phyloP scores from a whole-genome alignment of 73 alveolate genomes.

The Uronychia binucleata region DNA sequence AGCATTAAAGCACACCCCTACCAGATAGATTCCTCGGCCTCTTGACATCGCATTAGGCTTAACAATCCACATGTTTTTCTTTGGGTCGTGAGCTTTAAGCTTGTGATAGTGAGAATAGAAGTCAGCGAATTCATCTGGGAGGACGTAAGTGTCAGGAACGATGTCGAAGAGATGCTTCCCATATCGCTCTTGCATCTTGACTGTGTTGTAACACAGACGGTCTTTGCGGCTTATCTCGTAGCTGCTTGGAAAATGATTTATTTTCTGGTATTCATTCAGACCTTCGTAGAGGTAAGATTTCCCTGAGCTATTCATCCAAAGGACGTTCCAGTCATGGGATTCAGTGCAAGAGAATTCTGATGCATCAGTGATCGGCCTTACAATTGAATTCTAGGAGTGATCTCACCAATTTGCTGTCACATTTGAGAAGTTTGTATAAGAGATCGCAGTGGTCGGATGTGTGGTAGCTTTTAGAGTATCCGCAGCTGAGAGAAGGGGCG shows the following conservation, averaged over 20 bases:
- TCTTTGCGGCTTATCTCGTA: conserved; percentile 82
- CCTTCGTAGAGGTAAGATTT: conserved; percentile 72
- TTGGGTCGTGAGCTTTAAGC: conserved; percentile 31
- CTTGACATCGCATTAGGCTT: conserved; percentile 76
- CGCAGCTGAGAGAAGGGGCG: conserved; percentile 35
- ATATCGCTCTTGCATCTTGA: conserved; percentile 64
- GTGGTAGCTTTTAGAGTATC: conserved; percentile 45
- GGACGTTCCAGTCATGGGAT: conserved; percentile 75
- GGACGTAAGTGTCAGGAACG: conserved; percentile 77
- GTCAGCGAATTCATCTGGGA: conserved; percentile 73
- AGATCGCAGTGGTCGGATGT: conserved; percentile 48
- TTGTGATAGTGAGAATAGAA: conserved; percentile 68
- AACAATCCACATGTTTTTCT: conserved; percentile 74
- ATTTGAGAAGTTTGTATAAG: conserved; percentile 55
- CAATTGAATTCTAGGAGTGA: conserved; percentile 63
- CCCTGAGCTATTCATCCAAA: conserved; percentile 66
- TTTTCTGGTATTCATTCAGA: conserved; percentile 66
- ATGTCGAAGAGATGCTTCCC: conserved; percentile 62
- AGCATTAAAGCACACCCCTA: conserved; percentile 49
- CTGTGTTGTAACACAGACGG: conserved; percentile 65
- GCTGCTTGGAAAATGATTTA: conserved; percentile 81
- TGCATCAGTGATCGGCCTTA: conserved; percentile 22
- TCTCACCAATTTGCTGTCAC: conserved; percentile 67
- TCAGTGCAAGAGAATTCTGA: conserved; percentile 63
- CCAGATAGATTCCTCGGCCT: conserved; percentile 81